phyloP scores from a whole-genome alignment of 139 green algal genomes.

The Trebouxia sp. region DNA sequence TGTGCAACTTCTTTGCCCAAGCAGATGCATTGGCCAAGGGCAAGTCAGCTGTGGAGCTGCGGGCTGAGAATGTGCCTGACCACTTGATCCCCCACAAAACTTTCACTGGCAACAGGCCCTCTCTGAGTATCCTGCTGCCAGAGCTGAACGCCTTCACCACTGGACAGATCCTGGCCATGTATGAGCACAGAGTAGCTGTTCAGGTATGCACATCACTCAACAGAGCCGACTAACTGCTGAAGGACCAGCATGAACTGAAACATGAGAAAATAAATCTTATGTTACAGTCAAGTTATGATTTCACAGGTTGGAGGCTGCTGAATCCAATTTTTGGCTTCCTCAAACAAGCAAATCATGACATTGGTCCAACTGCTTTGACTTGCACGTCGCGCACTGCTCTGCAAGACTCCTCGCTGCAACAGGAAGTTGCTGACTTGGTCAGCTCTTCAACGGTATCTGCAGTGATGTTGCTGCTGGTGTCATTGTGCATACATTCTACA shows the following conservation, averaged over 20 bases:
- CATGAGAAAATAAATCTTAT: too few relatives aligned
- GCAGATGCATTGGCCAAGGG: conserved; percentile 95
- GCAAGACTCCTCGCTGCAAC: too few relatives aligned
- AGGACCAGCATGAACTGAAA: not conserved
- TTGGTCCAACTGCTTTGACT: too few relatives aligned
- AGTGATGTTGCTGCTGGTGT: too few relatives aligned
- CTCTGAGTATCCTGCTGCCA: conserved; percentile 89
- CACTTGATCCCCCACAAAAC: conserved; percentile 94
- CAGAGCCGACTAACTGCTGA: not conserved
- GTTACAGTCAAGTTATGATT: too few relatives aligned
- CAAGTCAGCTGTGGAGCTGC: conserved; percentile 87
- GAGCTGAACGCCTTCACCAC: conserved; percentile 88
- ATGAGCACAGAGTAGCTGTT: conserved; percentile 96
- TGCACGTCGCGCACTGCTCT: too few relatives aligned
- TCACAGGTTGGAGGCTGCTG: too few relatives aligned
- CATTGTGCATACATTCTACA: too few relatives aligned
- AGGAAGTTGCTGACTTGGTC: too few relatives aligned
- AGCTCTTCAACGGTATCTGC: too few relatives aligned
- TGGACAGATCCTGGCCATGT: conserved; percentile 95
- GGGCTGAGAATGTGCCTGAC: conserved; percentile 84
- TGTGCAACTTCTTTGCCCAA: conserved; percentile 99
- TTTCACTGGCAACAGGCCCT: conserved; percentile 92
- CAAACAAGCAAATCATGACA: too few relatives aligned
- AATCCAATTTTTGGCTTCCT: too few relatives aligned
- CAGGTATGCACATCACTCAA: conserved; percentile 45